phyloP scores from a whole-genome alignment of 2,329 filamentous ascomycete genomes.

The Sclerotinia borealis region DNA sequence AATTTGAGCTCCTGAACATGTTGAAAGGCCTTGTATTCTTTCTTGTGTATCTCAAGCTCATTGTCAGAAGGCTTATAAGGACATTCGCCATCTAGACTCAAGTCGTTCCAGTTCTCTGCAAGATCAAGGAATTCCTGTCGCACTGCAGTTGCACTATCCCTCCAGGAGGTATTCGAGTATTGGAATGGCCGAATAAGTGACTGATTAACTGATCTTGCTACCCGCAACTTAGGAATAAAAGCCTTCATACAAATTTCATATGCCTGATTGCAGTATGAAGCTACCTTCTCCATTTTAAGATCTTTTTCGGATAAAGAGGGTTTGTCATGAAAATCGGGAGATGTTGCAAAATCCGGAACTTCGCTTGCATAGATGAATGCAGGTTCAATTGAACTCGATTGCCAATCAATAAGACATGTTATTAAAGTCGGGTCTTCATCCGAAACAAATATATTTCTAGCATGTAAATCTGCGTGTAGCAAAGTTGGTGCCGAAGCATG shows the following conservation, averaged over 20 bases:
- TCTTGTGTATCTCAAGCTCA: conserved; percentile 18
- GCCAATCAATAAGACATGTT: conserved; percentile 39
- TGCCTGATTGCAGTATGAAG: neutral
- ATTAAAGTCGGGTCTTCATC: conserved; percentile 35
- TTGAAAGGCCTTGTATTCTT: conserved; percentile 19
- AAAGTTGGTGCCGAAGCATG: conserved; percentile 27
- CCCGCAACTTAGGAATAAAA: conserved; percentile 33
- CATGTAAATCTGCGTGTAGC: conserved; percentile 37
- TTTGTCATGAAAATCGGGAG: neutral
- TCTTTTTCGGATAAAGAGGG: neutral
- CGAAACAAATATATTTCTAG: conserved; percentile 39
- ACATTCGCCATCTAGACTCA: neutral
- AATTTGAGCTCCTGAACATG: conserved; percentile 18
- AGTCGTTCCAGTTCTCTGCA: neutral
- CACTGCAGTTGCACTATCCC: conserved; percentile 36
- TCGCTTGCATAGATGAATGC: neutral
- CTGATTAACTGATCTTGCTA: conserved; percentile 33
- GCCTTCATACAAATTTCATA: conserved; percentile 14
- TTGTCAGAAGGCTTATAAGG: conserved; percentile 11
- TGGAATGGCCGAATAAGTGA: conserved; percentile 35
- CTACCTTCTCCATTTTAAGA: neutral
- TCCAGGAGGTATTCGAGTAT: conserved; percentile 38
- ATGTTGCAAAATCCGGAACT: neutral
- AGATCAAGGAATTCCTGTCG: conserved; percentile 13
- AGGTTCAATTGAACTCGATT: conserved; percentile 37